Evolutionary conservation across 805 yeast genomes (phyloP).

Genomic region (Cyberlindnera lachancei): DNA sequence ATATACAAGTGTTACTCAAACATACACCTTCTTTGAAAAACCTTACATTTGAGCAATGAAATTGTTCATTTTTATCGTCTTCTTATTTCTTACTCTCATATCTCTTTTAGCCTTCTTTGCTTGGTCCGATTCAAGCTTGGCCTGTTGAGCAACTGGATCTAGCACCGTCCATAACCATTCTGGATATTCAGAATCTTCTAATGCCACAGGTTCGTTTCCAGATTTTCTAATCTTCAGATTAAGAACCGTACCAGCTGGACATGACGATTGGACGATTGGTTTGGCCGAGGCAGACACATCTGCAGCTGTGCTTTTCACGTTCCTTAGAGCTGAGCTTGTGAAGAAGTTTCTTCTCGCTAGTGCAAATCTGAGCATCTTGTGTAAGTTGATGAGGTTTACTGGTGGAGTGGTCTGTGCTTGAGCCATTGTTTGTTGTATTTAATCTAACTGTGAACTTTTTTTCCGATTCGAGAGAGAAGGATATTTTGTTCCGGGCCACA

Average conservation of each 20-base stretch:
- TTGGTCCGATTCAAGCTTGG: conserved; percentile 50
- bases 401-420: too few species aligned
- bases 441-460: too few species aligned
- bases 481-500: too few species aligned
- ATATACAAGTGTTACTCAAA: too few species aligned
- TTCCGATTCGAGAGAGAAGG: too few species aligned
- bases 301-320: conserved; percentile 5
- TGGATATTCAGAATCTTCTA: conserved; percentile 85
- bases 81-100: conserved; percentile 60
- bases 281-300: conserved; percentile 3
- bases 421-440: too few species aligned
- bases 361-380: conserved; percentile 4
- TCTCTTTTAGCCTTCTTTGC: conserved; percentile 62
- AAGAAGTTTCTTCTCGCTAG: conserved; percentile 7
- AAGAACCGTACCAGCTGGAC: conserved; percentile 66
- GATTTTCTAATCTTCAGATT: conserved; percentile 67
- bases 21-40: too few species aligned
- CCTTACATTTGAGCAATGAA: conserved; percentile 48
- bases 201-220: conserved; percentile 84
- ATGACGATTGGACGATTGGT: conserved; percentile 32
- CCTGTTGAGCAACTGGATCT: conserved; percentile 56
- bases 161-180: conserved; percentile 89
- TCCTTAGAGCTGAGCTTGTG: conserved; percentile 10
- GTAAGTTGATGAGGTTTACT: too few species aligned
- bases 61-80: conserved; percentile 68